These are phyloP conservation scores for Colletotrichum nymphaeae DNA, from an alignment of 2,329 filamentous ascomycete species.

Conservation along the genomic window DNA sequence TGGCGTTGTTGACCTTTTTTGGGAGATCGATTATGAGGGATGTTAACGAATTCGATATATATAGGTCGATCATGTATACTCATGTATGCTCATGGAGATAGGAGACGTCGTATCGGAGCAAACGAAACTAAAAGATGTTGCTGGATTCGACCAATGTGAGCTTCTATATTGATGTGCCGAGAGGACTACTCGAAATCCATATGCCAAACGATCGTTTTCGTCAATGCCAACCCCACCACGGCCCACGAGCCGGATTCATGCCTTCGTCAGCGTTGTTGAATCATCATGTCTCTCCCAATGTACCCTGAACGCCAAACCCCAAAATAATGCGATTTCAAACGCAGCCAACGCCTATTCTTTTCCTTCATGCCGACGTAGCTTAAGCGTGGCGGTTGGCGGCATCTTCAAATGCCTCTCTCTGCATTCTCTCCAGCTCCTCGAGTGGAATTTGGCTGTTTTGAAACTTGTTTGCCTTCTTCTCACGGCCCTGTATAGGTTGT, in stretches of 20 bases:
- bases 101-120: not conserved
- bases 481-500: constrained; percentile 74
- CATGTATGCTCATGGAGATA: constrained; percentile 16
- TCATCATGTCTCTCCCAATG: constrained; percentile 4
- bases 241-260: constrained; percentile 21
- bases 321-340: constrained; percentile 14
- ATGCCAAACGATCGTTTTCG: not conserved
- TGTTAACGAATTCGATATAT: constrained; percentile 19
- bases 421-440: constrained; percentile 88
- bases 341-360: constrained; percentile 34
- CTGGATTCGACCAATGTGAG: not conserved
- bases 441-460: constrained; percentile 93
- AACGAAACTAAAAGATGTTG: not conserved
- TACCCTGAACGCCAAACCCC: constrained; percentile 20
- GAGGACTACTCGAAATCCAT: not conserved
- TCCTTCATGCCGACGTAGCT: not conserved
- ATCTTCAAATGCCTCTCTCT: constrained; percentile 87
- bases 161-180: not conserved
- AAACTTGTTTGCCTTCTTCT: constrained; percentile 98
- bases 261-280: constrained; percentile 23
- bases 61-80: constrained; percentile 7
- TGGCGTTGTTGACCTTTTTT: constrained; percentile 16
- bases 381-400: constrained; percentile 36
- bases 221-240: not conserved
- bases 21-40: constrained; percentile 11